Evolutionary conservation across 148 eudicot species (phyloP).

Genomic region (Rhododendron williamsianum): DNA sequence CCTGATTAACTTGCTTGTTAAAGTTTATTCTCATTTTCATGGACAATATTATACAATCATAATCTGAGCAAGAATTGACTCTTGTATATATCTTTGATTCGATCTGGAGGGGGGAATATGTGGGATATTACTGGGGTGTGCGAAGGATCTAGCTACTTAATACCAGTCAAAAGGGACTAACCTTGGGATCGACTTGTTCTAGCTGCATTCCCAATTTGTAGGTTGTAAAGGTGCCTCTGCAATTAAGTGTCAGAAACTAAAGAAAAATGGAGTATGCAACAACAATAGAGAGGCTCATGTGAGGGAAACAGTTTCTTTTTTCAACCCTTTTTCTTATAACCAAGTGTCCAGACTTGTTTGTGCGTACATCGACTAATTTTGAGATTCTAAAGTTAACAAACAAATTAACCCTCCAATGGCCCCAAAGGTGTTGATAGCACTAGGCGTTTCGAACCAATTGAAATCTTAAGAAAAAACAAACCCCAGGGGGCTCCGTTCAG

Average conservation of each 20-base stretch:
- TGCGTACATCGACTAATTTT: too few relatives aligned
- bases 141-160: neutral
- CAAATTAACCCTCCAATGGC: neutral
- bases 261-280: neutral
- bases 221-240: neutral
- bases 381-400: neutral
- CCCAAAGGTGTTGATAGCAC: neutral
- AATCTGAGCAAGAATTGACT: neutral
- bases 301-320: neutral
- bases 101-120: neutral
- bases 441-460: too few relatives aligned
- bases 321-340: too few relatives aligned
- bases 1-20: neutral
- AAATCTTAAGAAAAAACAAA: too few relatives aligned
- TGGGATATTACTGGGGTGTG: neutral
- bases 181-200: neutral
- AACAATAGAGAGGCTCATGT: neutral
- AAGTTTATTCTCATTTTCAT: neutral
- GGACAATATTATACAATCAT: neutral
- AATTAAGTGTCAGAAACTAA: too few relatives aligned
- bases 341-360: too few relatives aligned
- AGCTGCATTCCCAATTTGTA: neutral
- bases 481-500: too few relatives aligned
- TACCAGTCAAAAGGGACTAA: neutral
- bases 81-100: neutral